Base-by-base conservation (phyloP, 768 basidiomycete species). In the Heimioporus sp. region DNA sequence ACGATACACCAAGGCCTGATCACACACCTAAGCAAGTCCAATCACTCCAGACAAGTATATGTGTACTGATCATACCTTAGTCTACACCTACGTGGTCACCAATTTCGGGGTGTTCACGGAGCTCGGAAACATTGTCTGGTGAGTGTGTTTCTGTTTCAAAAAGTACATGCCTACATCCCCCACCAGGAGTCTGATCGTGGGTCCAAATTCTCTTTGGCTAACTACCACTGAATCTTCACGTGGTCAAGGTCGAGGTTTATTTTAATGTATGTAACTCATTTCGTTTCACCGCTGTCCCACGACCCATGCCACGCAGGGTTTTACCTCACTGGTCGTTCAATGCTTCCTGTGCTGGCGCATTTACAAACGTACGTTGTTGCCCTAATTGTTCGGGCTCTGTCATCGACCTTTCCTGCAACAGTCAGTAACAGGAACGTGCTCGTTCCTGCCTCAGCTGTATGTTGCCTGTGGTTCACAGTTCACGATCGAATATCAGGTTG, bases 1-100 rank as follows among this genome's bases (percentile, higher is more conserved):
- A 79, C 78, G 0, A 54, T 75, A 1, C 80, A 83, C 54, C 82
- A 84, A 57, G 70, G 64, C 1, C 61, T 83, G 28, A 80, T 85
- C 51, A 73, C 77, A 0, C 80, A 84, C 53, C 72, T 75, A 4
- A 63, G 82, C 76, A 59, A 46, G 69, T 58, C 12, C 6, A 43
- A 37, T 9, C 12, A 20, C 31, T 9, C 4, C 11, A 10, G 13
- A 5, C 12, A 1, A 2, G 1, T 32, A n/a, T 43, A 35, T 21
- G 8, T 28, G 19, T 40, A 45, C 28, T 59, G 21, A 55, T 47
- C n/a, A 17, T 5, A 20, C 35, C 20, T 13, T 35, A 82, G 80
- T 75, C 19, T 82, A 81, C 50, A 69, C 68, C 6, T 82, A 81
- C 57, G 57, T 75, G 5, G 59, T 82, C 32, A 73, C 71, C n/a